Evolutionary conservation across 169 alveolate genomes (phyloP).

Genomic region (Miamiensis avidus): DNA sequence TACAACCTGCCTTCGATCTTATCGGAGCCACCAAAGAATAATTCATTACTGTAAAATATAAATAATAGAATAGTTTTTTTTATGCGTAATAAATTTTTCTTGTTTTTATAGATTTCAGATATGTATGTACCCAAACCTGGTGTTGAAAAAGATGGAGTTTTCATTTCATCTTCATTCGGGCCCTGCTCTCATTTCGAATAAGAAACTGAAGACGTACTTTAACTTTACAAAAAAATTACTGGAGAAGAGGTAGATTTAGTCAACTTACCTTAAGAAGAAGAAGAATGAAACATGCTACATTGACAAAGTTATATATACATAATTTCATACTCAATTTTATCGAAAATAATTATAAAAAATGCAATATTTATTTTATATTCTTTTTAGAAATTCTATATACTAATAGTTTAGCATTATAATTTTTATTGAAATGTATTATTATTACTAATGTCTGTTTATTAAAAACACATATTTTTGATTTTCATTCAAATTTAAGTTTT

Average conservation of each 20-base stretch:
- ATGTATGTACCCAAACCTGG: conserved; percentile 88
- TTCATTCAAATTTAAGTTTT: no score
- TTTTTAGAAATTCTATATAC: no score
- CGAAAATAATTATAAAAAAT: no score
- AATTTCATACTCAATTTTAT: no score
- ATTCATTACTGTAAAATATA: conserved; percentile 71
- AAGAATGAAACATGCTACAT: no score
- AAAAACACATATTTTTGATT: no score
- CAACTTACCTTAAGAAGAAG: conserved; percentile 62
- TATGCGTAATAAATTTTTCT: conserved; percentile 27
- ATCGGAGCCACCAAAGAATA: conserved; percentile 93
- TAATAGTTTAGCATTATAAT: no score
- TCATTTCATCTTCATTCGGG: conserved; percentile 93
- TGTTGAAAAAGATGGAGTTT: conserved; percentile 88
- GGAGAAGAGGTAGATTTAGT: conserved; percentile 70
- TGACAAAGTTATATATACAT: no score
- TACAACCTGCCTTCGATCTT: conserved; percentile 93
- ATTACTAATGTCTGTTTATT: no score
- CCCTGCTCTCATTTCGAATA: conserved; percentile 98
- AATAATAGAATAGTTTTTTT: neutral
- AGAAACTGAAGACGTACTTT: conserved; percentile 94
- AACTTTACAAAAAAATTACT: conserved; percentile 69
- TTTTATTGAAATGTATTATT: no score
- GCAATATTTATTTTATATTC: no score
- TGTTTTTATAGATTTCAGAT: conserved; percentile 41